phyloP scores from a whole-genome alignment of 164 flowering plant species.

The Vitis rotundifolia region DNA sequence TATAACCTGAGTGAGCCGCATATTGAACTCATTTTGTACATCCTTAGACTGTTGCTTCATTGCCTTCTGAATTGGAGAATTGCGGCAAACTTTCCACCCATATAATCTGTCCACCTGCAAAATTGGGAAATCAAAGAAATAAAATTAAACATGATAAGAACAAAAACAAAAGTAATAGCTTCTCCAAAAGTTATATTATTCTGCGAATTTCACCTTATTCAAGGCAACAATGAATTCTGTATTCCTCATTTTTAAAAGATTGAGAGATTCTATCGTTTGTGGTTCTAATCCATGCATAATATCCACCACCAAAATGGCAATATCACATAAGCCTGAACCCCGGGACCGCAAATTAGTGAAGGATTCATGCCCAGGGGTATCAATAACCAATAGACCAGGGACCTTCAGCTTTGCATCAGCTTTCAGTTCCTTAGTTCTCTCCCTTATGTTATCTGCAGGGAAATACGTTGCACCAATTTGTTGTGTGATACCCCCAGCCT shows the following conservation, averaged over 20 bases:
- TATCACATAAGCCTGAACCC: constrained; percentile 96
- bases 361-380: constrained; percentile 98
- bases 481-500: constrained; percentile 99
- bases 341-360: constrained; percentile 92
- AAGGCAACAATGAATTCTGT: constrained; percentile 94
- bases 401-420: constrained; percentile 90
- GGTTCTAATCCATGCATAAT: constrained; percentile 99
- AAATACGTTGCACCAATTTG: constrained; percentile 99
- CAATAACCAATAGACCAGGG: constrained; percentile 93
- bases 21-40: constrained; percentile 77
- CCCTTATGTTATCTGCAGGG: constrained; percentile 89
- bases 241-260: constrained; percentile 90
- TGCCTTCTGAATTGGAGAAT: constrained; percentile 80
- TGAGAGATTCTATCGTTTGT: constrained; percentile 94
- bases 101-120: constrained; percentile 88
- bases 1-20: constrained; percentile 67
- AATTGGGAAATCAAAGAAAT: constrained; percentile 4
- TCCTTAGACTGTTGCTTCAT: constrained; percentile 86
- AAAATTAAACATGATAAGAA: constrained; percentile 5
- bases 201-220: constrained; percentile 67
- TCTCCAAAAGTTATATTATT: background rate
- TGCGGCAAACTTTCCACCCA: constrained; percentile 83
- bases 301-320: constrained; percentile 96
- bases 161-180: background rate
- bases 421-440: constrained; percentile 92